Conservation (phyloP, 2,329 filamentous ascomycete genomes). For the Teratosphaeria destructans region DNA sequence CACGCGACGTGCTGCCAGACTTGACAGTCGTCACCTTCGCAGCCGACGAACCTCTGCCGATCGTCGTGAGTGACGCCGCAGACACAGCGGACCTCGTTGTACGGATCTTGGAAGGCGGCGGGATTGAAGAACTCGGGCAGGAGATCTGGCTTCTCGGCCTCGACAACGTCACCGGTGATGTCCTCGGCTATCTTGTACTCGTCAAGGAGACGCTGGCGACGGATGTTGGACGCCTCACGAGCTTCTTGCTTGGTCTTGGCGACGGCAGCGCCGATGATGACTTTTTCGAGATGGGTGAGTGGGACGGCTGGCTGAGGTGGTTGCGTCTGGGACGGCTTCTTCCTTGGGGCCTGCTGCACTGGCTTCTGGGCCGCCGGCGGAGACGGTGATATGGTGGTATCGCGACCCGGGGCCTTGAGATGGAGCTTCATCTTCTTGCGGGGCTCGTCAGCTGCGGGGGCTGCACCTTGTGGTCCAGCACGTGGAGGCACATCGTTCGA, state of each 20-base stretch:
- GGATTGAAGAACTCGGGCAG: constrained; percentile 18
- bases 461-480: not conserved
- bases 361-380: not conserved
- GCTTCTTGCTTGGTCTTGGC: constrained; percentile 14
- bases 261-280: constrained; percentile 13
- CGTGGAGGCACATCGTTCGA: not conserved
- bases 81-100: constrained; percentile 17
- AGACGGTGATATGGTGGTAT: not conserved
- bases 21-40: constrained; percentile 12
- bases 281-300: constrained; percentile 3
- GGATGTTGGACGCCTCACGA: constrained; percentile 6
- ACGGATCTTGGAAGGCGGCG: constrained; percentile 4
- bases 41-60: constrained; percentile 12
- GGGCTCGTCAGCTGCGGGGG: not conserved
- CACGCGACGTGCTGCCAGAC: constrained; percentile 23
- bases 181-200: constrained; percentile 1
- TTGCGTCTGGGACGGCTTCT: not conserved
- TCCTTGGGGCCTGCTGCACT: not conserved
- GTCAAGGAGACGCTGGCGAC: constrained; percentile 9
- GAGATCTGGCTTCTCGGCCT: constrained; percentile 7
- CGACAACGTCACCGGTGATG: not conserved
- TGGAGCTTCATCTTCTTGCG: not conserved
- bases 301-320: not conserved
- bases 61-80: constrained; percentile 16
- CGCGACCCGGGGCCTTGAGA: constrained; percentile 1